phyloP scores from a whole-genome alignment of 768 basidiomycete genomes.

The Suillus lakei region DNA sequence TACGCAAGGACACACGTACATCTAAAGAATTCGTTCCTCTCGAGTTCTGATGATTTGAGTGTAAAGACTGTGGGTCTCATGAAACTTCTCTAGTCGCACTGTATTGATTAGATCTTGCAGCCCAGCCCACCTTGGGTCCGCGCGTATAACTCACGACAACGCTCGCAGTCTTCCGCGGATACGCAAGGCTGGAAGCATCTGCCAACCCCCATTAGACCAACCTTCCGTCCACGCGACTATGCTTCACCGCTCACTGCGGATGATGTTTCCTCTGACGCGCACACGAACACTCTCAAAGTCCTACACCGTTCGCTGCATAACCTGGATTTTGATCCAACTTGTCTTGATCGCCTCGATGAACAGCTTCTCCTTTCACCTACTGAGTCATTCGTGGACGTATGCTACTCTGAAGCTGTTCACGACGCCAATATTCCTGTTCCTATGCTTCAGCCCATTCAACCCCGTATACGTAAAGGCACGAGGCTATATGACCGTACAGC shows the following conservation, averaged over 20 bases:
- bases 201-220: conserved; percentile 38
- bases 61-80: conserved; percentile 23
- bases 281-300: conserved; percentile 35
- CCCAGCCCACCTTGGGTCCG: conserved; percentile 18
- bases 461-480: conserved; percentile 35
- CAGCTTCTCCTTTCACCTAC: conserved; percentile 45
- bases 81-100: background rate
- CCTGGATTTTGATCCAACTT: conserved; percentile 45
- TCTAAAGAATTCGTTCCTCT: conserved; percentile 29
- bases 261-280: conserved; percentile 28
- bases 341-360: conserved; percentile 47
- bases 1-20: conserved; percentile 36
- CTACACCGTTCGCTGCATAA: conserved; percentile 39
- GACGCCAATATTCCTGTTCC: conserved; percentile 32
- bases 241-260: conserved; percentile 36
- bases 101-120: conserved; percentile 16
- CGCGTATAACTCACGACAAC: conserved; percentile 26
- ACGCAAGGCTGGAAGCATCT: conserved; percentile 37
- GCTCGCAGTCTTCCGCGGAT: conserved; percentile 37
- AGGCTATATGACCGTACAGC: conserved; percentile 36
- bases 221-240: conserved; percentile 39
- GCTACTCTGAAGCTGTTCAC: conserved; percentile 46
- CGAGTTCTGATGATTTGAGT: conserved; percentile 34
- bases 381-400: conserved; percentile 48
- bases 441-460: conserved; percentile 34